Base-by-base conservation (phyloP, 2,329 filamentous ascomycete species). In the Penicillium glabrum region DNA sequence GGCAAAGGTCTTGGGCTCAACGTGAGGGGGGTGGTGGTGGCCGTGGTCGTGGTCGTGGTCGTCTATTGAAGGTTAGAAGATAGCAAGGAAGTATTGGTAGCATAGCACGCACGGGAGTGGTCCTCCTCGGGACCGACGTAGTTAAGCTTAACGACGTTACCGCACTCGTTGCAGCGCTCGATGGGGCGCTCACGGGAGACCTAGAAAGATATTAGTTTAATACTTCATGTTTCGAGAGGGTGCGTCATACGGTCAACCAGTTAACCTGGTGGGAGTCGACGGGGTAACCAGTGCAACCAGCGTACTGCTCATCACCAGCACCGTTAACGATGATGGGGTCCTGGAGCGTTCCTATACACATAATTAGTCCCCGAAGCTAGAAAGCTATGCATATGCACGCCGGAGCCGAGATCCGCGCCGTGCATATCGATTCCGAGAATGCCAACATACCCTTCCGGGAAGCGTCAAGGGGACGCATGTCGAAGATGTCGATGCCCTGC, bases 401-500 rank as follows among this genome's bases (percentile, higher is more conserved):
- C 14, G 27, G 4, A 45, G n/a, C 23, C 29, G n/a, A 8, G 27
- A 39, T 44, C 31, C 19, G 49, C 26, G 14, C 16, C 19, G 35
- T 39, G 35, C 35, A 10, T 19, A 19, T 39, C 6, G 7, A 31
- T 44, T 31, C 23, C 46, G n/a, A 33, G 7, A 37, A 48, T 44
- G 51, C 35, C 46, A 23, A 56, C 82, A 65, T 83, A 90, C 93
- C 93, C 79, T 85, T 86, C 74, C 95, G 88, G 77, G 89, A 95
- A 63, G 93, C 84, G 77, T 98, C 95, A 69, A 99, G 86, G 63
- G 95, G 95, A 79, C 87, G 89, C 95, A 98, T 96, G 82, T 99
- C 93, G 82, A 99, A 99, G 76, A 98, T 83, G 75, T 99, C 95
- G 71, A 97, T 83, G 67, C 95, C 93, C 84, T 98, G 91, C 89